Base-by-base conservation (phyloP, 2,329 filamentous ascomycete genomes). In the Diaporthe aspalathi region DNA sequence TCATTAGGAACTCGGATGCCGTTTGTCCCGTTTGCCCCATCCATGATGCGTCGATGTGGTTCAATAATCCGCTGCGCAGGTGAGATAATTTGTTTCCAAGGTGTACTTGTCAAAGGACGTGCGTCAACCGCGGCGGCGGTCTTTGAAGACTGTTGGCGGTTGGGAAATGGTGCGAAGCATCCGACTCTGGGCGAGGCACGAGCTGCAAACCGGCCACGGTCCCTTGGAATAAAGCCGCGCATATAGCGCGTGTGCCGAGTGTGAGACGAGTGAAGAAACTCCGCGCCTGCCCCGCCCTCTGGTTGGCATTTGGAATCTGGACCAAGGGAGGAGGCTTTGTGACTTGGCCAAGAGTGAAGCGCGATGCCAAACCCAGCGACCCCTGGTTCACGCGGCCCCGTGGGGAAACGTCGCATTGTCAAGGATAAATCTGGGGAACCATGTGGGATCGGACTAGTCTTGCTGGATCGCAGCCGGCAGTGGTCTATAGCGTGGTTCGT, bases 321-420 rank as follows among this genome's bases (percentile, higher is more conserved):
- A n/a, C 14, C n/a, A 65, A 49, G 60, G 60, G 60, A 65, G 29
- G 45, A 50, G 12, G n/a, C 35, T 6, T n/a, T 35, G 45, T 24
- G 60, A 65, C 29, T 50, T 49, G n/a, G 60, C 60, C 60, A 65
- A 50, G 45, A 65, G 24, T 17, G 60, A 50, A 50, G 60, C 60
- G 60, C 60, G 45, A 38, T 65, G 60, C 60, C 60, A 65, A 65
- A 65, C 43, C 29, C 29, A 65, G 1, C 38, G 20, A 50, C 60
- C 60, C 60, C 60, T 65, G 60, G 45, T 65, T 65, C 43, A 45
- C 43, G 12, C 47, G 20, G 14, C 29, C 60, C 60, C 45, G 27
- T 50, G 60, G 60, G 60, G 60, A 38, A 50, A 50, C 60, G 60
- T 65, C 60, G 60, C 45, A 65, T 65, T 65, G 60, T 65, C 60